Base-by-base conservation (phyloP, 371 early-diverging fungal species). In the Basidiobolus meristosporus region DNA sequence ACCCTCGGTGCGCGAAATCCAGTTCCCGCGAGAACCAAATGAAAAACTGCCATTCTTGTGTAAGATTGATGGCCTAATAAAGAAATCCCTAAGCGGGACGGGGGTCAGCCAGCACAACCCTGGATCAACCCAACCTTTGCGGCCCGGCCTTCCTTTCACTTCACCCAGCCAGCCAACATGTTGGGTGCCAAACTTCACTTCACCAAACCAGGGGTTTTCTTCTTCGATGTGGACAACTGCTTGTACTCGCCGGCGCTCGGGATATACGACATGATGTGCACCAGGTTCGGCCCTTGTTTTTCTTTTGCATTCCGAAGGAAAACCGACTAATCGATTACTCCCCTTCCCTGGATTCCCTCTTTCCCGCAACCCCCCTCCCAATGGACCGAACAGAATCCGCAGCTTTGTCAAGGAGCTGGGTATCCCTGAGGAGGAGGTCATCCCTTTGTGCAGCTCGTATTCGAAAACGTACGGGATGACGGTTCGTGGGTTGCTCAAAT, bases 151-250 rank as follows among this genome's bases (percentile, higher is more conserved):
- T n/a, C n/a, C n/a, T 26, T 26, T 26, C 9, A 26, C 26, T 26
- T 9, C 9, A 26, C 5, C 9, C 26, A 26, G 9, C 9, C 9
- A 26, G 26, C 3, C 9, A 26, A 5, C 9, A 26, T 26, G 26
- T 26, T 26, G 26, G 26, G 26, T 5, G 26, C 26, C 9, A 9
- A 26, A 26, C 26, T 9, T 5, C 9, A 5, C 5, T 26, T 5
- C 26, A 26, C 26, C 26, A 26, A 26, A 9, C 26, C 9, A 26
- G 26, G 62, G 2, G 70, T 84, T 28, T 76, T 82, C 46, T 82
- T 82, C 52, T 82, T 82, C 43, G 87, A 86, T 44, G 73, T 79
- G 21, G 87, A 86, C 51, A 83, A 86, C 53, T 78, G 79, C 43
- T 65, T 86, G n/a, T 86, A 86, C 44, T 57, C 56, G 39, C 65